A percentile compares a stretch with the other conserved stretches of the same genome.
These are phyloP conservation scores for Monilinia laxa DNA, from an alignment of 2,329 filamentous ascomycete genomes.

Conservation along the genomic window DNA sequence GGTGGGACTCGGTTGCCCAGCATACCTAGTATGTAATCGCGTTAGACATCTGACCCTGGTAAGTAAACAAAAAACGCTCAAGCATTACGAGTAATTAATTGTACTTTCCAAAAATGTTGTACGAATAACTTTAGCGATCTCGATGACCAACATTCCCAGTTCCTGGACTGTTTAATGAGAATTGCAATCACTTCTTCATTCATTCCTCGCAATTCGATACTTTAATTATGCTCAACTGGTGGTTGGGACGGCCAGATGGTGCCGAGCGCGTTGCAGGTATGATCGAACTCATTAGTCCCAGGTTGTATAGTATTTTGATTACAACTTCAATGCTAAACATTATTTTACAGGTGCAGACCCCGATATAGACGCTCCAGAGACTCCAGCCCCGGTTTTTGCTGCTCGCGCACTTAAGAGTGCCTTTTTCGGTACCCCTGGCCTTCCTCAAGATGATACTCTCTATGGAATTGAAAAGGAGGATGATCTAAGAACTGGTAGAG, in stretches of 20 bases:
- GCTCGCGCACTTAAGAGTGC: slow-evolving; percentile 64
- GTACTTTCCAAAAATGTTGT: background rate
- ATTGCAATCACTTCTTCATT: background rate
- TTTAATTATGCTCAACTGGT: slow-evolving; percentile 40
- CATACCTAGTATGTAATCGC: background rate
- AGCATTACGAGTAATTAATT: background rate
- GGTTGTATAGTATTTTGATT: background rate
- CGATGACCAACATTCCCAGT: background rate
- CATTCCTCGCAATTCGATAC: slow-evolving; percentile 3
- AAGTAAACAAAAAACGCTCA: slow-evolving; percentile 24
- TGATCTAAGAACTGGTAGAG: slow-evolving; percentile 30
- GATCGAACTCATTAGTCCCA: background rate
- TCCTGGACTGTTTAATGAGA: background rate
- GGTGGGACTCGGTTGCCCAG: slow-evolving; percentile 6
- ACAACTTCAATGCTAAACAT: background rate
- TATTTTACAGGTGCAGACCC: slow-evolving; percentile 11
- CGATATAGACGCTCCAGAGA: slow-evolving; percentile 56
- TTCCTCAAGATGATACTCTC: slow-evolving; percentile 40
- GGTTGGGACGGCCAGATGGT: slow-evolving; percentile 33
- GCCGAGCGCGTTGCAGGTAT: slow-evolving; percentile 36
- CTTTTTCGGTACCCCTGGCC: slow-evolving; percentile 59
- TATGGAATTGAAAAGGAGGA: slow-evolving; percentile 36
- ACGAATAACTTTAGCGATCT: background rate
- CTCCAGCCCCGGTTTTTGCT: slow-evolving; percentile 65
- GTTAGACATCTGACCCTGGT: background rate